These are phyloP conservation scores for Ogataea chonburiensis DNA, from an alignment of 805 yeast genomes.

Conservation along the genomic window DNA sequence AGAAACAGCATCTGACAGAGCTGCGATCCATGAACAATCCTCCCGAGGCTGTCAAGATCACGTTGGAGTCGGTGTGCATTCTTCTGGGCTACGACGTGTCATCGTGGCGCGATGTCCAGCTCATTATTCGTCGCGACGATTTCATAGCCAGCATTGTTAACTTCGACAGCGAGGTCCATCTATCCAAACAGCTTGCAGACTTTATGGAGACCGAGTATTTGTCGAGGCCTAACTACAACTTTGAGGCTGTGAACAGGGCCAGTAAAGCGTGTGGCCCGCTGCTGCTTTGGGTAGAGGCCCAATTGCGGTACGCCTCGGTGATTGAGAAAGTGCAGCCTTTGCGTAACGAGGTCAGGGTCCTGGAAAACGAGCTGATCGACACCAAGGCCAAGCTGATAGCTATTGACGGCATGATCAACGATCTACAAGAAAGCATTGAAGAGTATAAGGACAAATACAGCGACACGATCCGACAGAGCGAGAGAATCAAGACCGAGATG, in stretches of 20 bases:
- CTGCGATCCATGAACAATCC: slow-evolving; percentile 87
- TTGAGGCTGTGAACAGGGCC: slow-evolving; percentile 77
- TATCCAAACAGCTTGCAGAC: slow-evolving; percentile 51
- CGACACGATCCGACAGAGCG: slow-evolving; percentile 72
- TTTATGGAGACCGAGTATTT: slow-evolving; percentile 62
- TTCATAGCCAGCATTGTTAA: slow-evolving; percentile 80
- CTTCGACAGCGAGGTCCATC: slow-evolving; percentile 60
- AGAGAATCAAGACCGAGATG: slow-evolving; percentile 72
- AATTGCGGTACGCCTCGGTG: slow-evolving; percentile 71
- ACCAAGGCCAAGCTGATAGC: slow-evolving; percentile 72
- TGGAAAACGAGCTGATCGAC: slow-evolving; percentile 60
- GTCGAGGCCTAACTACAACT: slow-evolving; percentile 61
- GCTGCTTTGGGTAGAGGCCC: slow-evolving; percentile 86
- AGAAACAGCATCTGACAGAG: slow-evolving; percentile 89
- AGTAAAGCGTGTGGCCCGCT: slow-evolving; percentile 95
- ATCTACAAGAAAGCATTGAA: slow-evolving; percentile 68
- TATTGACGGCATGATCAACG: slow-evolving; percentile 76
- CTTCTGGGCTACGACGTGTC: slow-evolving; percentile 68
- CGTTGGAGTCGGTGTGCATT: slow-evolving; percentile 84
- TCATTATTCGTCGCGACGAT: slow-evolving; percentile 78
- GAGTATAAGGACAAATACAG: slow-evolving; percentile 68
- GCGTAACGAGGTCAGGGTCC: slow-evolving; percentile 54
- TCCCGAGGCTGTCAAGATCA: slow-evolving; percentile 79
- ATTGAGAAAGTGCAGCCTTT: slow-evolving; percentile 74
- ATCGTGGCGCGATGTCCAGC: slow-evolving; percentile 81